Conservation (phyloP, 768 basidiomycete genomes). For the Hemileccinum rubropunctum region DNA sequence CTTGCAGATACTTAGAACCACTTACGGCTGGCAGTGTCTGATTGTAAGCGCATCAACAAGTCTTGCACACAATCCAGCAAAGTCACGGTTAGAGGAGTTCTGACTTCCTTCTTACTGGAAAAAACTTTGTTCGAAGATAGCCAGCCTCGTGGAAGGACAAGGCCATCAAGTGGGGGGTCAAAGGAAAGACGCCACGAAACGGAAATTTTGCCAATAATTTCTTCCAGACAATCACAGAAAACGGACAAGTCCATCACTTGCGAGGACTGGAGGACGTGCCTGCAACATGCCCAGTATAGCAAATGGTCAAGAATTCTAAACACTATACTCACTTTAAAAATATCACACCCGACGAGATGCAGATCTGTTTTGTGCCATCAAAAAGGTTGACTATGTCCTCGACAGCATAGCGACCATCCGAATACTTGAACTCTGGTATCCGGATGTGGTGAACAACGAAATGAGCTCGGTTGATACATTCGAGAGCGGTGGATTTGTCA, state of each 20-base stretch:
- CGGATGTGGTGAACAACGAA: conserved; percentile 21
- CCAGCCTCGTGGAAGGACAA: conserved; percentile 58
- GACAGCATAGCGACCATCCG: conserved; percentile 25
- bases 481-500: conserved; percentile 32
- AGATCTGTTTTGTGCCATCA: conserved; percentile 24
- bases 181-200: conserved; percentile 31
- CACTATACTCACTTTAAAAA: conserved; percentile 37
- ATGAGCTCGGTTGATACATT: conserved; percentile 34
- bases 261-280: conserved; percentile 40
- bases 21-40: conserved; percentile 29
- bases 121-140: conserved; percentile 25
- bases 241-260: conserved; percentile 44
- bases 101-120: conserved; percentile 10
- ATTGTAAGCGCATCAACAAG: conserved; percentile 30
- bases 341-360: conserved; percentile 36
- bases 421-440: conserved; percentile 5
- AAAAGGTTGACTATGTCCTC: conserved; percentile 32
- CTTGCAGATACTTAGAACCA: background rate
- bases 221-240: conserved; percentile 52
- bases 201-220: conserved; percentile 41
- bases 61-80: conserved; percentile 20
- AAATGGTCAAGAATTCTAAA: conserved; percentile 15
- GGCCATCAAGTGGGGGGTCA: conserved; percentile 35
- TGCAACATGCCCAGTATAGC: conserved; percentile 25
- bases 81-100: conserved; percentile 40